Percentiles rank a stretch among this genome's conserved stretches.
Evolutionary conservation across 768 basidiomycete genomes (phyloP).

Genomic region (Ramaria sp.): DNA sequence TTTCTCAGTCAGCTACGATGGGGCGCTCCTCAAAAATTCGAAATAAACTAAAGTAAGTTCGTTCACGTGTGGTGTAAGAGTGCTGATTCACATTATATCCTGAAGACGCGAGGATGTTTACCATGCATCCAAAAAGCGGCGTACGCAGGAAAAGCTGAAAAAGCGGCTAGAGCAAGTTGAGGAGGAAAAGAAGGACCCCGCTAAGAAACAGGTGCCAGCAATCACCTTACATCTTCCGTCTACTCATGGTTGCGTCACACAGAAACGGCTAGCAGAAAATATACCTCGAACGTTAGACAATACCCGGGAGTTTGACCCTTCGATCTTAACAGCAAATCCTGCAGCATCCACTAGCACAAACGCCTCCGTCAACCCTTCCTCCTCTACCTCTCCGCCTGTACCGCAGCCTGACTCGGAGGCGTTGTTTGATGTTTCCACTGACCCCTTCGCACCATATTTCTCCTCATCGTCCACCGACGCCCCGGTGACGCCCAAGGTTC

Average conservation of each 20-base stretch:
- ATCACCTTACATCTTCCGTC: background rate
- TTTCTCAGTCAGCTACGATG: background rate
- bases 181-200: conserved; percentile 64
- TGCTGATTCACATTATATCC: background rate
- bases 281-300: conserved; percentile 91
- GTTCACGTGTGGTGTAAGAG: background rate
- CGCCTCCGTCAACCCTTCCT: conserved; percentile 11
- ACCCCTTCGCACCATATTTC: conserved; percentile 74
- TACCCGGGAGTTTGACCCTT: conserved; percentile 75
- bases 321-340: conserved; percentile 38
- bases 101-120: conserved; percentile 54
- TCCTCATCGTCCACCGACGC: conserved; percentile 42
- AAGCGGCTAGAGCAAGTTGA: conserved; percentile 69
- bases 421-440: conserved; percentile 57
- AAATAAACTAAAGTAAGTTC: conserved; percentile 28
- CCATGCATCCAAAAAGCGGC: conserved; percentile 64
- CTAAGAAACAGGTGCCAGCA: conserved; percentile 57
- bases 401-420: conserved; percentile 43
- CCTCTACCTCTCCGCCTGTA: conserved; percentile 23
- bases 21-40: conserved; percentile 34
- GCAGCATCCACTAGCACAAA: conserved; percentile 17
- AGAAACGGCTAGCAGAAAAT: conserved; percentile 82
- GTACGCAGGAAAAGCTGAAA: conserved; percentile 72
- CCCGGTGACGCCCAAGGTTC: conserved; percentile 68
- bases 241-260: background rate